Percentiles rank a stretch among this genome's conserved stretches.
phyloP scores from a whole-genome alignment of 768 basidiomycete species.

The Pleurotus citrinopileatus region DNA sequence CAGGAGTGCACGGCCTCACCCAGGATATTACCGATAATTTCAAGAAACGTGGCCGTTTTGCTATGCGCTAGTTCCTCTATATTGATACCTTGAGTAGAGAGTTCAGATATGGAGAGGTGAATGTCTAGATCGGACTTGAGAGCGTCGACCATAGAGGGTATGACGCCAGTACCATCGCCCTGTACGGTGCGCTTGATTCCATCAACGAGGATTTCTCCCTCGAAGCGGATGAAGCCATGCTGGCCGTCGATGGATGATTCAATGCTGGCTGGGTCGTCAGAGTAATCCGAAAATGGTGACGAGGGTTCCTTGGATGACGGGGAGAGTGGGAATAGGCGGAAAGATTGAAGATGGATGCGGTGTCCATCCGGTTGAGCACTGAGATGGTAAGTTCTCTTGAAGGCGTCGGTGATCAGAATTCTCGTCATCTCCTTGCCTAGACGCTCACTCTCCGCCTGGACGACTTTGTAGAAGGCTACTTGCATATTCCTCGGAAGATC shows the following conservation, averaged over 20 bases:
- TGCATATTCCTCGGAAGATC: slow-evolving; percentile 85
- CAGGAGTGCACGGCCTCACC: slow-evolving; percentile 51
- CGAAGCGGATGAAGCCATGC: slow-evolving; percentile 45
- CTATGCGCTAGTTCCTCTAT: slow-evolving; percentile 24
- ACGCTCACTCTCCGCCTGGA: slow-evolving; percentile 70
- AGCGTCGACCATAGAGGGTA: slow-evolving; percentile 76
- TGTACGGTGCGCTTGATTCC: slow-evolving; percentile 60
- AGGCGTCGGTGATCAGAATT: slow-evolving; percentile 71
- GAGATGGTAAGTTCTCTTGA: slow-evolving; percentile 64
- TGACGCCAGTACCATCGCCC: slow-evolving; percentile 76
- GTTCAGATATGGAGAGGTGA: slow-evolving; percentile 69
- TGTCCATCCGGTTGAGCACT: slow-evolving; percentile 59
- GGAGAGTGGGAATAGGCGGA: slow-evolving; percentile 48
- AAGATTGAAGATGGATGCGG: slow-evolving; percentile 62
- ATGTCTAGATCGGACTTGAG: slow-evolving; percentile 62
- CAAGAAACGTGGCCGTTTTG: slow-evolving; percentile 75
- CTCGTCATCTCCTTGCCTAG: slow-evolving; percentile 80
- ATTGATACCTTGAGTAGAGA: slow-evolving; percentile 66
- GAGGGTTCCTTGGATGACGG: slow-evolving; percentile 35
- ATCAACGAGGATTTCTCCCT: slow-evolving; percentile 67
- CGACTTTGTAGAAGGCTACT: slow-evolving; percentile 72
- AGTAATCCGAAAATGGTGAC: slow-evolving; percentile 35
- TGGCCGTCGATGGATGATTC: slow-evolving; percentile 12
- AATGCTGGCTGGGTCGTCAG: slow-evolving; percentile 44
- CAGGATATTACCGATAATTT: slow-evolving; percentile 53